Percentiles rank a stretch among this genome's conserved stretches.
Conservation (phyloP, 768 basidiomycete species). For the Hypholoma fasciculare region DNA sequence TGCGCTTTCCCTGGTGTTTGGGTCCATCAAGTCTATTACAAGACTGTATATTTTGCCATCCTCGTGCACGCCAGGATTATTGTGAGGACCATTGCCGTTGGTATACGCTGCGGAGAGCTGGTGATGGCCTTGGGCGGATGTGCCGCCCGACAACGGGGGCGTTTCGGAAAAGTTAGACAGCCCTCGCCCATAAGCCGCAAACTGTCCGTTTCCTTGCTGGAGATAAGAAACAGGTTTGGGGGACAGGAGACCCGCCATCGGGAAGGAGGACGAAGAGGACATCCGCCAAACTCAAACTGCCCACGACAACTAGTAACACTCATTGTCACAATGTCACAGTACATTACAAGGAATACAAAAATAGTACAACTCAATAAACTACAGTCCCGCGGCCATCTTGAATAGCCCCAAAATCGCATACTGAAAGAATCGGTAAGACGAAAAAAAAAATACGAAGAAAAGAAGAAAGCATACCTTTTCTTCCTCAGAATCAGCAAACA, state of each 20-base stretch:
- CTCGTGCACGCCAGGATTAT: slow-evolving; percentile 38
- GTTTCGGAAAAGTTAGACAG: slow-evolving; percentile 60
- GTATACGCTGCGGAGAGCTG: slow-evolving; percentile 13
- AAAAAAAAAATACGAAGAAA: background rate
- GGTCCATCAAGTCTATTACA: slow-evolving; percentile 85
- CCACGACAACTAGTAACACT: slow-evolving; percentile 4
- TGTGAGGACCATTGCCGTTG: slow-evolving; percentile 14
- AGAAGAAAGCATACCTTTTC: slow-evolving; percentile 47
- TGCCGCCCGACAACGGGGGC: slow-evolving; percentile 54
- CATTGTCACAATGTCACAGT: slow-evolving; percentile 2
- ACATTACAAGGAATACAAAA: slow-evolving; percentile 4
- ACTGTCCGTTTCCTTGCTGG: slow-evolving; percentile 55
- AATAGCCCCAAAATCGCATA: slow-evolving; percentile 48
- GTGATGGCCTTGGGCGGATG: slow-evolving; percentile 24
- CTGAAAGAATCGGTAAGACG: slow-evolving; percentile 23
- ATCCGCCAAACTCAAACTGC: slow-evolving; percentile 6
- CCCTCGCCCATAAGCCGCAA: slow-evolving; percentile 60
- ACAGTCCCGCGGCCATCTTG: slow-evolving; percentile 43
- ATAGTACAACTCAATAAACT: slow-evolving; percentile 1
- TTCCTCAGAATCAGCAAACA: slow-evolving; percentile 63
- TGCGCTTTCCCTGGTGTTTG: slow-evolving; percentile 82
- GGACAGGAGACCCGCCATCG: slow-evolving; percentile 65
- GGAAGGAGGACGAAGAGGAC: slow-evolving; percentile 10
- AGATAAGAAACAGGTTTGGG: slow-evolving; percentile 64
- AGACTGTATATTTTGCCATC: slow-evolving; percentile 84